Conservation (phyloP, 345 rosid species). For the Gossypium bickii region DNA sequence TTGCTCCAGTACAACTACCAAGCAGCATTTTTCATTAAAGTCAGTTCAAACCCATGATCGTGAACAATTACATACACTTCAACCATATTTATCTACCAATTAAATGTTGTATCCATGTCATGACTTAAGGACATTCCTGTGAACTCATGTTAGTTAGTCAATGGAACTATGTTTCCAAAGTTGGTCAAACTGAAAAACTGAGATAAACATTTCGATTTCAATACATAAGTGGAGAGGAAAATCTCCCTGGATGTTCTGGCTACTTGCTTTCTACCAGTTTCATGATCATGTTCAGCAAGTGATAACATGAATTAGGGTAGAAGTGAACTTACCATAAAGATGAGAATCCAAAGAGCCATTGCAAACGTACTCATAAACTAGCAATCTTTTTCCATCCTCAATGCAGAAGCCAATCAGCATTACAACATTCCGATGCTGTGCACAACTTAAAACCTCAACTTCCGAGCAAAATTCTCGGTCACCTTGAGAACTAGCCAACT, state of each 20-base stretch:
- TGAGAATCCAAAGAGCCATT: slow-evolving; percentile 90
- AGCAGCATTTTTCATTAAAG: not conserved
- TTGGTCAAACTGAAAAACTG: not conserved
- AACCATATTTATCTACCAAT: not conserved
- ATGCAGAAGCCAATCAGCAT: slow-evolving; percentile 86
- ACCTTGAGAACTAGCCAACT: slow-evolving; percentile 94
- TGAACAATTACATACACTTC: not conserved
- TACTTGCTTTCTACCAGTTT: not conserved
- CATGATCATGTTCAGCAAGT: slow-evolving; percentile 4
- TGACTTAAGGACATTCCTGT: not conserved
- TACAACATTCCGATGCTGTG: slow-evolving; percentile 96
- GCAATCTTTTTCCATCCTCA: slow-evolving; percentile 80
- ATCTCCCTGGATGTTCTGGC: not conserved
- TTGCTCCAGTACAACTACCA: not conserved
- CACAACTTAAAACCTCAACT: slow-evolving; percentile 96
- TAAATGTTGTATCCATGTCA: not conserved
- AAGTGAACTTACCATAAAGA: slow-evolving; percentile 69
- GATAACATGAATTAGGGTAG: slow-evolving; percentile 14
- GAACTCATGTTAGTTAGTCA: not conserved
- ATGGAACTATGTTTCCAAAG: not conserved
- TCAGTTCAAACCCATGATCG: not conserved
- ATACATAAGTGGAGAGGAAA: not conserved
- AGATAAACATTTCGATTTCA: not conserved
- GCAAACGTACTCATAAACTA: slow-evolving; percentile 93
- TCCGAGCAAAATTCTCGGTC: slow-evolving; percentile 94